Evolutionary conservation across 305 asterid species (phyloP), one percentile per base, ranked within the genome.

Genomic region (Nicotiana rustica): DNA sequence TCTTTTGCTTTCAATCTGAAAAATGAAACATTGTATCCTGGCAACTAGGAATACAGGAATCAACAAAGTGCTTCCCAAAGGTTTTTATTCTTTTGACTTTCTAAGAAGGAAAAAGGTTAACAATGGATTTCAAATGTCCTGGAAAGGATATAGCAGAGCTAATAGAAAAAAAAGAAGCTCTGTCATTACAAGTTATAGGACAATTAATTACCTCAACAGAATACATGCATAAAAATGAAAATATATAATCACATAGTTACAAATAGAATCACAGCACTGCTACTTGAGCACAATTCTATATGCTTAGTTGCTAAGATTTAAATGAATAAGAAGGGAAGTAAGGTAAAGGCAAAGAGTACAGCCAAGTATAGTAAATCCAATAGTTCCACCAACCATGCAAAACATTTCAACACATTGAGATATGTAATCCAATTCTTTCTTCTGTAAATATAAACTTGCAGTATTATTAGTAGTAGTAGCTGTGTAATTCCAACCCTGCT

Each of bases 401-500:
- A 65, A 41, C 49, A 88, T 17, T 75, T 87, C 81, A 67, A 87
- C 52, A 83, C 88, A 55, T 47, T 81, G 61, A 67, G 25, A 29
- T 44, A 81, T 31, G 73, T 15, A 56, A 70, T 79, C 70, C 80
- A 62, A 10, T 3, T 82, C 3, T 84, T 81, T 47, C 35, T 19
- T 55, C 41, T 36, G 65, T 2, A 60, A 31, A 67, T 67, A 67
- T 29, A 13, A 55, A 55, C n/a, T 55, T 55, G 1, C 29, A 0
- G 19, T 6, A 10, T 33, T 33, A 33, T 4, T 33, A 33, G 36
- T 5, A 33, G 36, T 33, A 33, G 36, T 5, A 7, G 77, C 33
- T 67, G 84, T 83, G 78, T 88, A 86, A 21, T 86, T 90, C 93
- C 95, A 92, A 10, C 95, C 95, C 1, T 79, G 81, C 77, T 85